A percentile compares a stretch with the other conserved stretches of the same genome.
Evolutionary conservation across 257 asterid genomes (phyloP).

Genomic region (Eucommia ulmoides): DNA sequence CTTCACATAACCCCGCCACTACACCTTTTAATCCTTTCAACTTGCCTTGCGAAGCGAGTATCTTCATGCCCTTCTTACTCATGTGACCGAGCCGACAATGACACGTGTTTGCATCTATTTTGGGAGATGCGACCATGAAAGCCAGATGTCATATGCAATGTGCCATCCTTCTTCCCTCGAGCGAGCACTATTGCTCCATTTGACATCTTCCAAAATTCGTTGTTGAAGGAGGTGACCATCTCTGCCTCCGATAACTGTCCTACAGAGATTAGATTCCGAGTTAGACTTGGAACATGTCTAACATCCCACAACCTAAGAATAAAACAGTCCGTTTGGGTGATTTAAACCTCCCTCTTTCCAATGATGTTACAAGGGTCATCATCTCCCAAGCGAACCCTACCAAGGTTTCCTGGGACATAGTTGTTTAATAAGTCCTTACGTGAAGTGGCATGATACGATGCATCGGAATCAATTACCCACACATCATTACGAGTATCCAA

Average conservation of each 20-base stretch:
- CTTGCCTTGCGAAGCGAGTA: background rate
- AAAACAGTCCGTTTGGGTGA: background rate
- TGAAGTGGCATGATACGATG: background rate
- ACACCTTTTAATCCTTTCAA: background rate
- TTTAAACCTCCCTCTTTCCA: background rate
- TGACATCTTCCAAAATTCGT: background rate
- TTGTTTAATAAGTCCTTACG: background rate
- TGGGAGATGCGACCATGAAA: background rate
- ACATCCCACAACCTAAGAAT: background rate
- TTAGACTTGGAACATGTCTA: background rate
- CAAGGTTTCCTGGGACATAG: background rate
- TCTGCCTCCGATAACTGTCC: background rate
- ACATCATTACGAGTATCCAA: background rate
- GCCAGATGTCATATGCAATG: background rate
- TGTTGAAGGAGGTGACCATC: background rate
- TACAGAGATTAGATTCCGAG: background rate
- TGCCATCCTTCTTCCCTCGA: background rate
- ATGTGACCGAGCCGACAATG: background rate
- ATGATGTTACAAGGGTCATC: background rate
- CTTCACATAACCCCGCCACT: background rate
- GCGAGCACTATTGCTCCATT: background rate
- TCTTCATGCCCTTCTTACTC: background rate
- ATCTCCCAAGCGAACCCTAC: background rate
- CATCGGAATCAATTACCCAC: background rate
- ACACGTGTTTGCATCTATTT: background rate